phyloP scores from a whole-genome alignment of 148 eudicot species.

The Arbutus unedo region DNA sequence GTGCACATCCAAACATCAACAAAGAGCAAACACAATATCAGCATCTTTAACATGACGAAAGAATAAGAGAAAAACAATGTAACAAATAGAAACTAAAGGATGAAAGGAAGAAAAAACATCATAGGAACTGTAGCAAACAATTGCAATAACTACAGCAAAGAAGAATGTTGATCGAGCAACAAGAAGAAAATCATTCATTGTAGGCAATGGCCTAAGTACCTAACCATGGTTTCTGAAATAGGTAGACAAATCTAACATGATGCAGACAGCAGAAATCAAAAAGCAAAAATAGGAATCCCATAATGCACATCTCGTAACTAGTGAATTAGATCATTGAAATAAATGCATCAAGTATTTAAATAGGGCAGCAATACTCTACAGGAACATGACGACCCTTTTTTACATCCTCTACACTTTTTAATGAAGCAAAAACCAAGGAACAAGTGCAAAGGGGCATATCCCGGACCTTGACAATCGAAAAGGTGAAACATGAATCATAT shows the following conservation, averaged over 20 bases:
- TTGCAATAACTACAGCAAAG: background rate
- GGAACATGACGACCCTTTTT: background rate
- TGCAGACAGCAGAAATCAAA: background rate
- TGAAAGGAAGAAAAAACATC: background rate
- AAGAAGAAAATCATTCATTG: background rate
- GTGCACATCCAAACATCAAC: conserved; percentile 9
- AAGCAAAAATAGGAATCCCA: background rate
- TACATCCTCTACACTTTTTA: background rate
- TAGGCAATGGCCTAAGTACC: background rate
- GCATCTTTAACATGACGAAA: background rate
- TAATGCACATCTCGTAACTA: background rate
- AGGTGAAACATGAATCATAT: too few relatives aligned
- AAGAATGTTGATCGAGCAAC: background rate
- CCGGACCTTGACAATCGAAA: background rate
- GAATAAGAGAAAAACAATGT: background rate
- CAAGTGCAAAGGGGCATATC: background rate
- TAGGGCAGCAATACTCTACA: background rate
- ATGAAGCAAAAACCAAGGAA: background rate
- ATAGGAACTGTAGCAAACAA: background rate
- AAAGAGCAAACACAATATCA: background rate
- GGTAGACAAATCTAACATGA: background rate
- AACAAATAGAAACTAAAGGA: too few relatives aligned
- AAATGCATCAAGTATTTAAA: background rate
- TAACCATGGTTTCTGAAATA: background rate
- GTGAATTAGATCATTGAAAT: background rate